Evolutionary conservation across 139 green algal genomes (phyloP), one percentile per base, ranked within the genome.

Genomic region (Ettlia oleoabundans): DNA sequence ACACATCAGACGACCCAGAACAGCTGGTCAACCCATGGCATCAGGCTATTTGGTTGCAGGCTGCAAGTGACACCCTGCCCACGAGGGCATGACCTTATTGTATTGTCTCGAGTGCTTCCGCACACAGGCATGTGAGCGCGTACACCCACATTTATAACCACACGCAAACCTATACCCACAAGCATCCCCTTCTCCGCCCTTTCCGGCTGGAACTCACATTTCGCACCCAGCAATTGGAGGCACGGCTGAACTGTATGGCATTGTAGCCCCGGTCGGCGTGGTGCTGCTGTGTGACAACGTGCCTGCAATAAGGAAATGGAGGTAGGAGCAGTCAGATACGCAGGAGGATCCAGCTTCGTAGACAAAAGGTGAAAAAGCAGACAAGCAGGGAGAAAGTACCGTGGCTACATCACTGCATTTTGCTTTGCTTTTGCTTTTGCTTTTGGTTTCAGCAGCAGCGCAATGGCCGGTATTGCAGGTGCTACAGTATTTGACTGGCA

Each of bases 241-340:
- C 68, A 13, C 38, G 38, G 9, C 41, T 9, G 7, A 76, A 26
- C 68, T 76, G 68, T 40, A 76, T 76, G 41, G 41, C 68, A 40
- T 76, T 76, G 68, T 62, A 76, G 7, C 68, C 68, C 2, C n/a
- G 41, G 41, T 76, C 68, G 4, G 68, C 55, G 55, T 65, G 15
- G 21, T 65, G 55, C 55, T 65, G 5, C 55, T 32, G 5, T 15
- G 55, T 9, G 18, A 65, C 15, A 28, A 5, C 9, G 55, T 65
- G 55, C 55, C 15, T 65, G 55, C 15, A 5, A 65, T 58, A 58
- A n/a, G n/a, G n/a, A n/a, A 58, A 58, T 58, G 47, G 47, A 28
- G 55, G 55, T 9, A n/a, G 55, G 5, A 65, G 15, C 47, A 58
- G 47, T 58, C 47, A 58, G 47, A 58, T 58, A 58, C 47, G 15